Conservation (phyloP, 805 yeast genomes). For the Suhomyces tanzawaensis region DNA sequence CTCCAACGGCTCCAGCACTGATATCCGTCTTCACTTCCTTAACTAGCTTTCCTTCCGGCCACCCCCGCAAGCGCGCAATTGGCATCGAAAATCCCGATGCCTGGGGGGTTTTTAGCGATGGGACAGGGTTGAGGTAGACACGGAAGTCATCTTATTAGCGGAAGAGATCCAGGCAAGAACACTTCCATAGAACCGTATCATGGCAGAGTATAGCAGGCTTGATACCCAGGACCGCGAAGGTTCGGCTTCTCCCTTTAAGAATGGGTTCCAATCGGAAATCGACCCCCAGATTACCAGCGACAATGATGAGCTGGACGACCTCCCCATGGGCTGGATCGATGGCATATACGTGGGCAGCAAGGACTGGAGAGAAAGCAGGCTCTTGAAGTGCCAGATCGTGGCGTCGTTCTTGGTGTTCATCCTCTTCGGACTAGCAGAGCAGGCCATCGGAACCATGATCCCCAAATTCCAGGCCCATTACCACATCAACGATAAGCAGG, state of each 20-base stretch:
- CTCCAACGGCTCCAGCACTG: no score
- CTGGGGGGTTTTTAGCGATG: no score
- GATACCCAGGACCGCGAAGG: not conserved
- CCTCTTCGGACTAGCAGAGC: constrained; percentile 57
- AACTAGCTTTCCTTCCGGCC: no score
- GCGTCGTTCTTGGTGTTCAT: constrained; percentile 40
- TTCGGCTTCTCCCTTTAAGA: no score
- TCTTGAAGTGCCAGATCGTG: constrained; percentile 44
- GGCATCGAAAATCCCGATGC: no score
- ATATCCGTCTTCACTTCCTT: no score
- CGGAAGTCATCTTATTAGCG: not conserved
- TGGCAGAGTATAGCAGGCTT: not conserved
- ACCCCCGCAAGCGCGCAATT: no score
- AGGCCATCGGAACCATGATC: constrained; percentile 57
- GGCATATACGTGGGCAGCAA: constrained; percentile 29
- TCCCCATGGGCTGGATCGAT: constrained; percentile 14
- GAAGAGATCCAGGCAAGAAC: no score
- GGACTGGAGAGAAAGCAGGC: constrained; percentile 37
- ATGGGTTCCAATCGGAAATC: not conserved
- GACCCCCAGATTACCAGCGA: constrained; percentile 1
- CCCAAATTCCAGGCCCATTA: constrained; percentile 51
- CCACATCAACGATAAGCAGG: constrained; percentile 44
- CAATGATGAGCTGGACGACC: no score
- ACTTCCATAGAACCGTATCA: not conserved
- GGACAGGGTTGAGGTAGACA: no score